A percentile compares a stretch with the other conserved stretches of the same genome.
Conservation (phyloP, 2,329 filamentous ascomycete species). For the Zymoseptoria crescenta region DNA sequence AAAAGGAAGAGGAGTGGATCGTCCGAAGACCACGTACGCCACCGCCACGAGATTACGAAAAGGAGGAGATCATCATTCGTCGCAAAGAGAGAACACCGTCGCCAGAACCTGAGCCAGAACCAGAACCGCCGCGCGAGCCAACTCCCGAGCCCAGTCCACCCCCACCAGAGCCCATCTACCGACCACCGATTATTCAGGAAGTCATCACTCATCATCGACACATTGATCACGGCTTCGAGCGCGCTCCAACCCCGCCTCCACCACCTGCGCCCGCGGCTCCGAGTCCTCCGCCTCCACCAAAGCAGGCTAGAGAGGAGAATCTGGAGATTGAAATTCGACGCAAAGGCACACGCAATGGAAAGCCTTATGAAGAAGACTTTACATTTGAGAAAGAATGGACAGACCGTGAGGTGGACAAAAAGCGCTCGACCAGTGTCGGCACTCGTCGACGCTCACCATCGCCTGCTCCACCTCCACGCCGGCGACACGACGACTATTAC, state of each 20-base stretch:
- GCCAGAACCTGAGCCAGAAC: conserved; percentile 25
- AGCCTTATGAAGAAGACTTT: conserved; percentile 57
- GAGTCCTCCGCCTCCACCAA: conserved; percentile 36
- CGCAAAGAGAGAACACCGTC: conserved; percentile 33
- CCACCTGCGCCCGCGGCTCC: conserved; percentile 35
- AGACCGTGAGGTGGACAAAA: conserved; percentile 12
- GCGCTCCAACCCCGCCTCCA: conserved; percentile 40
- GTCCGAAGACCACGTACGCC: conserved; percentile 31
- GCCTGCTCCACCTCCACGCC: conserved; percentile 12
- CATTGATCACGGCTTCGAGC: conserved; percentile 64
- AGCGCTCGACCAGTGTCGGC: conserved; percentile 24
- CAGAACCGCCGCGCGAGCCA: conserved; percentile 39
- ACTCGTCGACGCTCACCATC: conserved; percentile 33
- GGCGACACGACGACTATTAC: conserved; percentile 40
- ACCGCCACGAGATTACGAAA: conserved; percentile 26
- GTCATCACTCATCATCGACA: conserved; percentile 83
- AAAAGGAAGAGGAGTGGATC: conserved; percentile 31
- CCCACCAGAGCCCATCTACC: conserved; percentile 57
- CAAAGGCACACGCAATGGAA: conserved; percentile 40
- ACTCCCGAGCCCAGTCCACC: conserved; percentile 44
- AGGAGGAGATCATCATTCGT: conserved; percentile 41
- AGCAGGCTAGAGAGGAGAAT: conserved; percentile 37
- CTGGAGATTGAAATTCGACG: conserved; percentile 51
- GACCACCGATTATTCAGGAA: conserved; percentile 77
- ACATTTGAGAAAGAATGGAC: conserved; percentile 50